These are phyloP conservation scores for Aspergillus hortae DNA, from an alignment of 2,329 filamentous ascomycete genomes.

Conservation along the genomic window DNA sequence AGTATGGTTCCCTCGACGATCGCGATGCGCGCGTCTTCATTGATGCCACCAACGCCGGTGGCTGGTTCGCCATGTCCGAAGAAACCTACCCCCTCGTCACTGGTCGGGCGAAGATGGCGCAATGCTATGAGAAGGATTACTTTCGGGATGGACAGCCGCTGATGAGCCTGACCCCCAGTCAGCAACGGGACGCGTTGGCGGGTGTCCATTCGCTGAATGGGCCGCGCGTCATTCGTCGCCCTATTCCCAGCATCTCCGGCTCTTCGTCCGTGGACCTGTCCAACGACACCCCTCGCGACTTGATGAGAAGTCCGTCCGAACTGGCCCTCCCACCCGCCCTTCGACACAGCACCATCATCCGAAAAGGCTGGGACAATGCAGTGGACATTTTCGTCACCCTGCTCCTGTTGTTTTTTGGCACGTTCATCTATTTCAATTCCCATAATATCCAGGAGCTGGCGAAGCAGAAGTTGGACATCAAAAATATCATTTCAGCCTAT, in stretches of 20 bases:
- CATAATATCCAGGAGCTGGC: constrained; percentile 39
- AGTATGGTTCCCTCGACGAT: constrained; percentile 44
- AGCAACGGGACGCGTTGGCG: constrained; percentile 61
- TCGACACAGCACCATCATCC: constrained; percentile 42
- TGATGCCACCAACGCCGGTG: constrained; percentile 79
- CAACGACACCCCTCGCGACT: constrained; percentile 38
- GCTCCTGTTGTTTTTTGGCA: constrained; percentile 37
- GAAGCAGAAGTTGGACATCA: constrained; percentile 44
- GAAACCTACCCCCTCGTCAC: constrained; percentile 80
- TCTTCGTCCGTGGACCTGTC: constrained; percentile 31
- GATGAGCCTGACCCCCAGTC: constrained; percentile 37
- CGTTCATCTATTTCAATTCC: constrained; percentile 43
- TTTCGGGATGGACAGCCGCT: constrained; percentile 35
- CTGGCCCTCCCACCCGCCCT: constrained; percentile 37
- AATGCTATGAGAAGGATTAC: constrained; percentile 55
- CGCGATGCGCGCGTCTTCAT: constrained; percentile 71
- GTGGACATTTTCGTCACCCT: constrained; percentile 43
- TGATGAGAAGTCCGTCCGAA: constrained; percentile 33
- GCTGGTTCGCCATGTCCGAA: constrained; percentile 93
- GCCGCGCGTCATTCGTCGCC: constrained; percentile 32
- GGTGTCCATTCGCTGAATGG: constrained; percentile 67
- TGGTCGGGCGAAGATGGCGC: constrained; percentile 58
- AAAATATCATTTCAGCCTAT: constrained; percentile 41
- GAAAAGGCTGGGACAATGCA: constrained; percentile 45
- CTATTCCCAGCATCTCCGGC: constrained; percentile 45